These are phyloP conservation scores for Tricholoma furcatifolium DNA, from an alignment of 768 basidiomycete species.

Conservation along the genomic window DNA sequence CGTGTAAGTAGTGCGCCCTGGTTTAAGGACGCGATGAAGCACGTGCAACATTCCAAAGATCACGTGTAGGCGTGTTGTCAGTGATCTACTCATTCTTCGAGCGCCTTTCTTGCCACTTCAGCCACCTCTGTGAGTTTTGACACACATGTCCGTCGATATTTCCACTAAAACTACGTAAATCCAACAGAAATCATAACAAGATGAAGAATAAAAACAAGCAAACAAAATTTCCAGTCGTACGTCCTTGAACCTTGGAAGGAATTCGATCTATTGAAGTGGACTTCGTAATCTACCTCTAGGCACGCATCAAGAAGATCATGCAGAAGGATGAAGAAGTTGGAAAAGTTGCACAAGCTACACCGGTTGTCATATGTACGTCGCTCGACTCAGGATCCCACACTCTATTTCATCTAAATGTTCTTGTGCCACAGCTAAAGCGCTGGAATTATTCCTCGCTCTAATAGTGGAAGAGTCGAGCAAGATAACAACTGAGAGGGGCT, in stretches of 20 bases:
- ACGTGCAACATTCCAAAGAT: not conserved
- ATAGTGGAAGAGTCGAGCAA: slow-evolving; percentile 82
- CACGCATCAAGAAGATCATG: slow-evolving; percentile 99
- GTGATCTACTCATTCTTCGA: not conserved
- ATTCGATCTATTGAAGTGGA: not conserved
- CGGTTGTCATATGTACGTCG: slow-evolving; percentile 90
- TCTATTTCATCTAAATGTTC: not conserved
- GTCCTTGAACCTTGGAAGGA: slow-evolving; percentile 21
- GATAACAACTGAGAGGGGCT: slow-evolving; percentile 73
- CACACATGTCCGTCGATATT: not conserved
- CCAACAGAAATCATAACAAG: not conserved
- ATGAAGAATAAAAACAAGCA: slow-evolving; percentile 94
- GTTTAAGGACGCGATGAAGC: not conserved
- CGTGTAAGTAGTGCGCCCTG: not conserved
- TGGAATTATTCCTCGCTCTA: slow-evolving; percentile 87
- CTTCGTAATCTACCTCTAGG: slow-evolving; percentile 43
- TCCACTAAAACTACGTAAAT: not conserved
- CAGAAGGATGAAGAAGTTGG: slow-evolving; percentile 99
- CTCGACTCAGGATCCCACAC: not conserved
- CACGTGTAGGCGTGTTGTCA: slow-evolving; percentile 13
- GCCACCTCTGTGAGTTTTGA: not conserved
- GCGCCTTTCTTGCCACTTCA: not conserved
- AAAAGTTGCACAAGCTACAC: slow-evolving; percentile 95
- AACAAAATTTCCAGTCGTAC: slow-evolving; percentile 88
- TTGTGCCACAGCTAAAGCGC: slow-evolving; percentile 78